Percentiles rank a stretch among this genome's conserved stretches.
phyloP scores from a whole-genome alignment of 2,329 filamentous ascomycete species.

The Grosmannia serpens region DNA sequence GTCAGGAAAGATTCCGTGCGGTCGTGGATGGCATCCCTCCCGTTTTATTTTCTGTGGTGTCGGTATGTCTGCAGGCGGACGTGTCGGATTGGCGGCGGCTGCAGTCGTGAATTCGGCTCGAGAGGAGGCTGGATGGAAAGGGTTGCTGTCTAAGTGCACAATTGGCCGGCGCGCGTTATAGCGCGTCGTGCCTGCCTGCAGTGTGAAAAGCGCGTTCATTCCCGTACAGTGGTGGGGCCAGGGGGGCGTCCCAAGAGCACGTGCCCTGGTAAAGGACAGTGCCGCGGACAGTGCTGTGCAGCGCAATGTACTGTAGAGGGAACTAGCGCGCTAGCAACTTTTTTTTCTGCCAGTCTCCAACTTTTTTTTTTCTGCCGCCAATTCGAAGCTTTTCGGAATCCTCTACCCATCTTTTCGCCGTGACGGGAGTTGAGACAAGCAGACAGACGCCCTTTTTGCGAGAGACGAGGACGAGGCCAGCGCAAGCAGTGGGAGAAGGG shows the following conservation, averaged over 20 bases:
- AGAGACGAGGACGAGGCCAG: no score
- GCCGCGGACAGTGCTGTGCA: constrained; percentile 2
- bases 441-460: no score
- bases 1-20: neutral
- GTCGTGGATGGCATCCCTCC: neutral
- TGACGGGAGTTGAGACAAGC: no score
- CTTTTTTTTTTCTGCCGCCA: constrained; percentile 14
- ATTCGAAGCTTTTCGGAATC: constrained; percentile 5
- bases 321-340: constrained; percentile 4
- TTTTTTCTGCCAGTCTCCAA: constrained; percentile 8
- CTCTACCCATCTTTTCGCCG: no score
- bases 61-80: no score
- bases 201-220: constrained; percentile 3
- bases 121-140: neutral
- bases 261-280: neutral
- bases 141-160: neutral
- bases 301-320: neutral
- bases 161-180: neutral
- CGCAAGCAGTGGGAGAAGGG: no score
- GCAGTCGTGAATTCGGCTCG: no score
- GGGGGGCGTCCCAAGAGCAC: neutral
- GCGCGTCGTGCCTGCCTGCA: neutral
- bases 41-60: neutral
- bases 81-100: no score
- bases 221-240: no score